Evolutionary conservation across 2,329 filamentous ascomycete genomes (phyloP).

Genomic region (Pseudogymnoascus sp.): DNA sequence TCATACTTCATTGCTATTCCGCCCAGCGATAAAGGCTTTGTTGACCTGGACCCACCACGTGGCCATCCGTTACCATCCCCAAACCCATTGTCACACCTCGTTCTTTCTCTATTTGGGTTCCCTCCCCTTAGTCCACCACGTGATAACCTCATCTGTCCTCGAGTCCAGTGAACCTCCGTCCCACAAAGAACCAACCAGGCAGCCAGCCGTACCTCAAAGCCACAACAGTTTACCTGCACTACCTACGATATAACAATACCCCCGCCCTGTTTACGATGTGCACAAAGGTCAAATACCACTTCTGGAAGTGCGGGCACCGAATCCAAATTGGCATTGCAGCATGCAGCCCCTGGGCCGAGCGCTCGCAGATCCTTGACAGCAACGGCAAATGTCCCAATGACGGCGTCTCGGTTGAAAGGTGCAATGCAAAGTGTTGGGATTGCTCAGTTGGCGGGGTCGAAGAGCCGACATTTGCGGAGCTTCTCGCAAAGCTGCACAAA

Average conservation of each 20-base stretch:
- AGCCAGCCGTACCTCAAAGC: not conserved
- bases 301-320: not conserved
- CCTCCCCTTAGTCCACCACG: not conserved
- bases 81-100: not conserved
- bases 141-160: not conserved
- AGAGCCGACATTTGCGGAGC: not conserved
- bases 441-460: not conserved
- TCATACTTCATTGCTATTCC: not conserved
- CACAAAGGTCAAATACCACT: not conserved
- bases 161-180: not conserved
- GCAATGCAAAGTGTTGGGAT: not conserved
- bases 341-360: slow-evolving; percentile 2
- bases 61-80: not conserved
- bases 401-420: not conserved
- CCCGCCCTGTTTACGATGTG: not conserved
- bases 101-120: not conserved
- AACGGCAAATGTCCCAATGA: not conserved
- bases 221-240: not conserved
- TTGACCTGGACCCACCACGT: not conserved
- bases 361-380: slow-evolving; percentile 5
- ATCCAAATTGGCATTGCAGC: not conserved
- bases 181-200: not conserved
- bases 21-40: not conserved
- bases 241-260: not conserved
- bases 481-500: too few relatives aligned